These are phyloP conservation scores for Naegleria gruberi DNA, from an alignment of 208 protist genomes.

Conservation along the genomic window DNA sequence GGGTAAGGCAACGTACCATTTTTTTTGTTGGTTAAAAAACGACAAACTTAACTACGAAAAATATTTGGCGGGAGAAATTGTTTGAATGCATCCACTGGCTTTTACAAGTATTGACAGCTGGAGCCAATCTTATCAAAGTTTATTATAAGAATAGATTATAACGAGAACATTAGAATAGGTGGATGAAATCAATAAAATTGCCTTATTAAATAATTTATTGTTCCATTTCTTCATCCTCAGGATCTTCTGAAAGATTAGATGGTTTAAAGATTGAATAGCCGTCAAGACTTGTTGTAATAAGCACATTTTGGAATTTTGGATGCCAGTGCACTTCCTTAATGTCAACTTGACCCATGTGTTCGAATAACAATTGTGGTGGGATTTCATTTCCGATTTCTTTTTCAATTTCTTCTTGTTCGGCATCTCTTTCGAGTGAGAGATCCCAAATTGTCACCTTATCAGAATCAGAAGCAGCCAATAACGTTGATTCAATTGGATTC, in stretches of 20 bases:
- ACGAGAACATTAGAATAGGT: too few species aligned
- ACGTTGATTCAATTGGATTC: conserved; percentile 85
- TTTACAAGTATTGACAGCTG: too few species aligned
- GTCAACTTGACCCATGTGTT: conserved; percentile 89
- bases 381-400: conserved; percentile 32
- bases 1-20: neutral
- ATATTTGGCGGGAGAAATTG: neutral
- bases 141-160: too few species aligned
- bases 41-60: neutral
- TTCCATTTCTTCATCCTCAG: neutral
- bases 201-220: too few species aligned
- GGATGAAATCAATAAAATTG: too few species aligned
- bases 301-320: conserved; percentile 82
- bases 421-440: conserved; percentile 89
- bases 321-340: conserved; percentile 97
- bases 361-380: conserved; percentile 89
- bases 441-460: conserved; percentile 92
- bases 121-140: too few species aligned
- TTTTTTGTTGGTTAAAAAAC: neutral
- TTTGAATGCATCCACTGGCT: too few species aligned
- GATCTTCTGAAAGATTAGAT: conserved; percentile 55
- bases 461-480: conserved; percentile 81
- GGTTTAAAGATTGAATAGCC: conserved; percentile 93
- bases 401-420: conserved; percentile 63
- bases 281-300: conserved; percentile 85